These are phyloP conservation scores for Aspergillus avenaceus DNA, from an alignment of 495 filamentous ascomycete species.

Conservation along the genomic window DNA sequence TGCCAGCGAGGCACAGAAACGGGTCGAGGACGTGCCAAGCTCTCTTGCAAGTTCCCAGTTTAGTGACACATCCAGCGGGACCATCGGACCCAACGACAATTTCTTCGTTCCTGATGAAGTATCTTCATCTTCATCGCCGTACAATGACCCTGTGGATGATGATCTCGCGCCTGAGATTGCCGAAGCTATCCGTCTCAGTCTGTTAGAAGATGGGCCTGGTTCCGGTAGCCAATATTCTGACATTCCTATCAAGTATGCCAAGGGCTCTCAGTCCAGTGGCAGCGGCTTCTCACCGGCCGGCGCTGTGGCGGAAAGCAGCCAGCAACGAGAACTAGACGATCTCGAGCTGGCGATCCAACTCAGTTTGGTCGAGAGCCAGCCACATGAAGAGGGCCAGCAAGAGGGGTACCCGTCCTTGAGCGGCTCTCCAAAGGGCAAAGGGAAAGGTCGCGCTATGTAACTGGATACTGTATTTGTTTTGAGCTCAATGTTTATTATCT, in stretches of 20 bases:
- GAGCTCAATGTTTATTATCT: slow-evolving; percentile 1
- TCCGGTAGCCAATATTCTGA: slow-evolving; percentile 32
- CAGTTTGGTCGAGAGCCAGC: slow-evolving; percentile 69
- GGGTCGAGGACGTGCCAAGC: slow-evolving; percentile 46
- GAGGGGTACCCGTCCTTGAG: slow-evolving; percentile 60
- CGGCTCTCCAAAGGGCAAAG: slow-evolving; percentile 39
- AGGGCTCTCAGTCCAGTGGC: slow-evolving; percentile 16
- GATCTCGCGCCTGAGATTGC: slow-evolving; percentile 73
- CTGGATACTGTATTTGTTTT: neutral
- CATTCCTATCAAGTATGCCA: slow-evolving; percentile 52
- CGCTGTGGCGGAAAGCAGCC: slow-evolving; percentile 30
- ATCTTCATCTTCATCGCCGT: slow-evolving; percentile 37
- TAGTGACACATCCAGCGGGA: slow-evolving; percentile 41
- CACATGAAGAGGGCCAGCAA: slow-evolving; percentile 18
- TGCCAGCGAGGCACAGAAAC: slow-evolving; percentile 55
- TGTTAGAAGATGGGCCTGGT: slow-evolving; percentile 49
- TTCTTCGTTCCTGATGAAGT: slow-evolving; percentile 46
- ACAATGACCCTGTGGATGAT: slow-evolving; percentile 41
- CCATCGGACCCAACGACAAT: slow-evolving; percentile 42
- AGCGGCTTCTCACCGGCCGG: slow-evolving; percentile 17
- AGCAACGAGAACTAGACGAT: slow-evolving; percentile 61
- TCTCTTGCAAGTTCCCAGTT: slow-evolving; percentile 42
- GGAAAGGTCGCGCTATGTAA: slow-evolving; percentile 43
- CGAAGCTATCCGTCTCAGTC: slow-evolving; percentile 73
- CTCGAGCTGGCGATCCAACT: slow-evolving; percentile 79